Base-by-base conservation (phyloP, 2,329 filamentous ascomycete genomes). In the Endoconidiophora polonica region DNA sequence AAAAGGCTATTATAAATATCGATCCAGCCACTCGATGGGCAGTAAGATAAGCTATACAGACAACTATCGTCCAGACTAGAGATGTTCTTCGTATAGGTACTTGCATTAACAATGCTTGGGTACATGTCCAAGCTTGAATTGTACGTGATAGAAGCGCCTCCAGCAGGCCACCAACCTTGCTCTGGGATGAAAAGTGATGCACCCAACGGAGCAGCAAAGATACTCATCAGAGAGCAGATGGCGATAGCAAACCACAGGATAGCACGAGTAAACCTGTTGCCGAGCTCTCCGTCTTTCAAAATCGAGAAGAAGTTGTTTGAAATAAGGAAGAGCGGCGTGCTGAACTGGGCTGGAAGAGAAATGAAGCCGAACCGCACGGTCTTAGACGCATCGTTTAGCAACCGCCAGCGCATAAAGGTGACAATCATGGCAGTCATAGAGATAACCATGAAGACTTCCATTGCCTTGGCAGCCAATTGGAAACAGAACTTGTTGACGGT, bases 381-480 rank as follows among this genome's bases (percentile, higher is more conserved):
- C 24, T 36, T 24, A 2, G 5, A 3, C 12, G 7, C 7, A 3
- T 18, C 4, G n/a, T 45, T 16, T 6, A 45, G 3, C 16, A 18
- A 16, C 10, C 36, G 23, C 10, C 29, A 16, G 16, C 44, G 14
- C n/a, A 36, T 45, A n/a, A 45, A 29, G n/a, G 44, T 45, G 5
- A 45, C 44, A 45, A 45, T 23, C 44, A 45, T 45, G 23, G 44
- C 24, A 7, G 44, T 45, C 23, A 45, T 18, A 10, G 44, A 45
- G 26, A 45, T 33, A 5, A 45, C 14, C 44, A 45, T 45, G 20
- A 37, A 45, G n/a, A 45, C 2, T 45, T 45, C 44, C 14, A 45
- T 10, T 5, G n/a, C n/a, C 26, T 37, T 45, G 5, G 44, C 44
- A 20, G 14, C 23, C 1, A 45, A 5, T 9, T 16, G 26, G 7